Conservation (phyloP, 176 grass and related monocot genomes). For the Carex pumila region DNA sequence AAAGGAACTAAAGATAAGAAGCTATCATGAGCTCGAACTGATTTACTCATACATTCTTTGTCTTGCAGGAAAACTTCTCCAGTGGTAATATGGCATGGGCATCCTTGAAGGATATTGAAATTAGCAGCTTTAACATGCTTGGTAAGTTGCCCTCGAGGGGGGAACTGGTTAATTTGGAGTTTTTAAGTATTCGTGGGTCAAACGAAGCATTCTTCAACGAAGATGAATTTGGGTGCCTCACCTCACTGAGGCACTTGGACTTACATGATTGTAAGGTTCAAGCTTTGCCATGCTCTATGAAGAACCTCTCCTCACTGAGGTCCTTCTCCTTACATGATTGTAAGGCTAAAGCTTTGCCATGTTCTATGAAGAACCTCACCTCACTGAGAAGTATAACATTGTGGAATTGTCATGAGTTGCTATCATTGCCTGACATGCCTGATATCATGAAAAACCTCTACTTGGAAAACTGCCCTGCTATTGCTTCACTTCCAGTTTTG, state of each 20-base stretch:
- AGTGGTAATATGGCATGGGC: neutral
- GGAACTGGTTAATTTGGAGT: neutral
- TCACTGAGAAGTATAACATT: neutral
- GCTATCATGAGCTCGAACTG: neutral
- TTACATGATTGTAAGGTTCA: neutral
- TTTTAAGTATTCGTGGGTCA: neutral
- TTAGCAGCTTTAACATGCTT: neutral
- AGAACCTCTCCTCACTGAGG: neutral
- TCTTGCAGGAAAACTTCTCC: too few species aligned
- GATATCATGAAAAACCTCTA: neutral
- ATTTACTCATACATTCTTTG: neutral
- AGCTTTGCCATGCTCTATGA: neutral
- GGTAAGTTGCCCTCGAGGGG: neutral
- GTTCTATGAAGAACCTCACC: neutral
- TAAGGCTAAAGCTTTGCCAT: neutral
- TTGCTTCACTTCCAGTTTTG: neutral
- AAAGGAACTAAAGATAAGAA: neutral
- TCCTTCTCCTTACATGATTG: neutral
- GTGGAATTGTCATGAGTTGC: neutral
- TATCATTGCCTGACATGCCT: neutral
- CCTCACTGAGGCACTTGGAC: neutral
- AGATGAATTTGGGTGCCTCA: neutral
- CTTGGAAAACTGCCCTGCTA: neutral
- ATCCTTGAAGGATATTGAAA: neutral
- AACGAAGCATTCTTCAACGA: neutral